phyloP scores from a whole-genome alignment of 148 eudicot species.

The Rhododendron henanense region DNA sequence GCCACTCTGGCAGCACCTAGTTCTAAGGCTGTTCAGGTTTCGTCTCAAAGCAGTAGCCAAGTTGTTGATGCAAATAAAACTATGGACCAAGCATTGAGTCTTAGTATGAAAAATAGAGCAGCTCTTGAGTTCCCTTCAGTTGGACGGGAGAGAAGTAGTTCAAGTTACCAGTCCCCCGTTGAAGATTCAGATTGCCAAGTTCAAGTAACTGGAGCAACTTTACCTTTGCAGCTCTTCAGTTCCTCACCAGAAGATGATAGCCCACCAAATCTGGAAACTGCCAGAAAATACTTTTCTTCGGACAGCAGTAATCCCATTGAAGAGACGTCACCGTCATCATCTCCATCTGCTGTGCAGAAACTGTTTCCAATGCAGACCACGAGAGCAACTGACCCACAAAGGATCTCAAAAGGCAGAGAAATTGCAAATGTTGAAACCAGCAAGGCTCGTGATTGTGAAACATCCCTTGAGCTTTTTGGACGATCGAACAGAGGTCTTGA shows the following conservation, averaged over 20 bases:
- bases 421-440: slow-evolving; percentile 16
- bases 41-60: slow-evolving; percentile 35
- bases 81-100: slow-evolving; percentile 23
- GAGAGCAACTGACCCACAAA: slow-evolving; percentile 25
- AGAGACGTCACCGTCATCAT: slow-evolving; percentile 46
- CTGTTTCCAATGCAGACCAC: slow-evolving; percentile 39
- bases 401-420: slow-evolving; percentile 19
- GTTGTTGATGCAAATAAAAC: slow-evolving; percentile 25
- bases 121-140: slow-evolving; percentile 24
- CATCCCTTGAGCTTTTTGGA: slow-evolving; percentile 41
- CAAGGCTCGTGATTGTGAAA: slow-evolving; percentile 19
- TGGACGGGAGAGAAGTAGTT: slow-evolving; percentile 61
- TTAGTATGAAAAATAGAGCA: slow-evolving; percentile 24
- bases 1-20: slow-evolving; percentile 31
- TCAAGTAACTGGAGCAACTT: slow-evolving; percentile 37
- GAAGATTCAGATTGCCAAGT: slow-evolving; percentile 61
- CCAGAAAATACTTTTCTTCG: slow-evolving; percentile 63
- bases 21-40: slow-evolving; percentile 27
- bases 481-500: slow-evolving; percentile 16
- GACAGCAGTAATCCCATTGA: slow-evolving; percentile 68
- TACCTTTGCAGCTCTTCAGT: slow-evolving; percentile 60
- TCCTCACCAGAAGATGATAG: slow-evolving; percentile 60
- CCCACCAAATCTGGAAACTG: slow-evolving; percentile 38
- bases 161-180: slow-evolving; percentile 61
- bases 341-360: slow-evolving; percentile 45